Evolutionary conservation across 257 asterid species (phyloP), one percentile per base, ranked within the genome.

Genomic region (Euphrasia confusa): DNA sequence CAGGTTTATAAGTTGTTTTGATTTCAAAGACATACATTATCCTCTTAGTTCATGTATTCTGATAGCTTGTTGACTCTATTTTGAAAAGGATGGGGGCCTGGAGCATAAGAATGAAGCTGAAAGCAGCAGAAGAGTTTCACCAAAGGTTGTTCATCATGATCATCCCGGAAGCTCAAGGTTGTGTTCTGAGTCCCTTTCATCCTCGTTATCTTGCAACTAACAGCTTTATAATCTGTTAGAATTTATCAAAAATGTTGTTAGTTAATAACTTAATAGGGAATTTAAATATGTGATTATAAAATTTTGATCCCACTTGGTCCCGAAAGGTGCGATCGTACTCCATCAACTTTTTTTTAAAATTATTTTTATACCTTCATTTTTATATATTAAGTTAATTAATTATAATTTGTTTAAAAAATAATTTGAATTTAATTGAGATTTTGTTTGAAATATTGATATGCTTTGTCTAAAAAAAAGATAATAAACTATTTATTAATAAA

Each of bases 111-210:
- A 69, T 24, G 82, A 70, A 64, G 71, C 72, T 35, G 79, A 81
- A 55, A 32, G 71, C 63, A 82, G 72, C 67, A 75, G 69, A 55
- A 81, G 67, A 65, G 83, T 58, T 57, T 61, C 64, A 28, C 15
- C 50, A 44, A 13, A 13, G 14, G 50, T 0, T 44, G 50, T 13
- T 44, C 50, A 10, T 44, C 50, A 11, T 44, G 69, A 67, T 63
- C 75, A 35, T 32, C 80, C 61, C 30, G 77, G 77, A 72, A 81
- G 77, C 59, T 81, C 79, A 76, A 78, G 85, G 77, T 82, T 73
- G 55, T 78, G 63, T 50, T 62, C 59, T 64, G 77, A 69, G 78
- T 50, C 50, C 15, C 50, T 10, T 44, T 13, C 50, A 10, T 55
- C 55, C 68, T 18, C 35, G 45, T n/a, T 30, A 63, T 63, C 40